Base-by-base conservation (phyloP, 192 early-diverging fungal species). In the Anaeromyces robustus region DNA sequence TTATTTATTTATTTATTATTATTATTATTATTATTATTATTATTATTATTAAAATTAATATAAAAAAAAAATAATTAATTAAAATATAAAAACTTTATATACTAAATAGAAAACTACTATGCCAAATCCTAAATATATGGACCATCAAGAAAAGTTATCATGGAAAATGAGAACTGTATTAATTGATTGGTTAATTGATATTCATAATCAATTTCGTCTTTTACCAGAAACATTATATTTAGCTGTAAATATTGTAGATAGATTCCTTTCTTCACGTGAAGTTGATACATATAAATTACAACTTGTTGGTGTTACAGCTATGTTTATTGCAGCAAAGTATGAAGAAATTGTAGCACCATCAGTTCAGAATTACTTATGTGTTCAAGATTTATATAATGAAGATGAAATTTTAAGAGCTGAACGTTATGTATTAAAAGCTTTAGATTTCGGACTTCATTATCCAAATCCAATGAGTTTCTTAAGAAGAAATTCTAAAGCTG, bases 141-240 rank as follows among this genome's bases (percentile, higher is more conserved):
- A 88, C 30, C 85, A 87, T 31, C 98, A 99, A 85, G 89, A 90
- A 32, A 94, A 96, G 77, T 89, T 99, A 30, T 86, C 87, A 29
- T 97, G 96, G 96, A 91, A 90, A 78, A 98, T 98, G 96, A 92
- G 98, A 80, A 86, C 87, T 78, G 92, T 97, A 30, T 86, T 99
- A n/a, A 87, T 97, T 31, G 95, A 98, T 85, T 99, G 98, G 98
- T 87, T 99, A 1, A 89, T 96, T 77, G 94, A 98, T 83, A 92
- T 96, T 29, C 96, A 98, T 86, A 85, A 90, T 85, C 92, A 95
- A 83, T 95, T 99, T 86, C 92, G 92, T 39, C 88, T 98, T 80
- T 87, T 97, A 22, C 95, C 96, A 29, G 98, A 99, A 86, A 98
- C 98, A 12, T 88, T 99, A 17, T 99, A 93, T 82, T 83, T 98